Evolutionary conservation across 768 basidiomycete species (phyloP).

Genomic region (Pluteus cervinus): DNA sequence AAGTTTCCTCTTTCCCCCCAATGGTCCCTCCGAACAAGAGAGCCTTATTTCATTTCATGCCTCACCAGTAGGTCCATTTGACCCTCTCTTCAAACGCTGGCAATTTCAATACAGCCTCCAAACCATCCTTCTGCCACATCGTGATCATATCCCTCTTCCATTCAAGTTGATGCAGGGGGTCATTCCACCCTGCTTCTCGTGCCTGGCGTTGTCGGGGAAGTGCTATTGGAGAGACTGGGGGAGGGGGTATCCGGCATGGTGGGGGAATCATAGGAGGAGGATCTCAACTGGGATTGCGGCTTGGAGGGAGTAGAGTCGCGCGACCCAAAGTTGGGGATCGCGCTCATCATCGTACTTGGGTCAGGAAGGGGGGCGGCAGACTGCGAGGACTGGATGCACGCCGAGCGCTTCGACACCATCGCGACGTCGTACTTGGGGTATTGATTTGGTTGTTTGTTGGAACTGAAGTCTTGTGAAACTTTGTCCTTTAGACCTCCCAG

Average conservation of each 20-base stretch:
- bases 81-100: no score
- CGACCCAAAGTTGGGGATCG: constrained; percentile 41
- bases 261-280: constrained; percentile 14
- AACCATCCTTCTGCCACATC: no score
- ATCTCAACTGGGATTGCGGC: constrained; percentile 21
- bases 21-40: no score
- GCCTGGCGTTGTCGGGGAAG: constrained; percentile 58
- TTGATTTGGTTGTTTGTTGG: constrained; percentile 36
- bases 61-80: no score
- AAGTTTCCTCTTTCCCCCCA: no score
- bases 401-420: constrained; percentile 56
- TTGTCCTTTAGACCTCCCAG: constrained; percentile 55
- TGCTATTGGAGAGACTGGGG: constrained; percentile 42
- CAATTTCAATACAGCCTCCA: no score
- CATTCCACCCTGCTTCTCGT: no score
- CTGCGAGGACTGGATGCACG: constrained; percentile 33
- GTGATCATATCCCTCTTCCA: no score
- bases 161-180: no score
- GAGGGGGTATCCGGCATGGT: constrained; percentile 47
- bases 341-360: constrained; percentile 36
- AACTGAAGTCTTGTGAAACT: constrained; percentile 54
- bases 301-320: constrained; percentile 26
- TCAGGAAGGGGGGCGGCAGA: constrained; percentile 36
- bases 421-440: constrained; percentile 63
- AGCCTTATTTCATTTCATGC: no score